Evolutionary conservation across 306 rosid species (phyloP).

Genomic region (Quercus berberidifolia): DNA sequence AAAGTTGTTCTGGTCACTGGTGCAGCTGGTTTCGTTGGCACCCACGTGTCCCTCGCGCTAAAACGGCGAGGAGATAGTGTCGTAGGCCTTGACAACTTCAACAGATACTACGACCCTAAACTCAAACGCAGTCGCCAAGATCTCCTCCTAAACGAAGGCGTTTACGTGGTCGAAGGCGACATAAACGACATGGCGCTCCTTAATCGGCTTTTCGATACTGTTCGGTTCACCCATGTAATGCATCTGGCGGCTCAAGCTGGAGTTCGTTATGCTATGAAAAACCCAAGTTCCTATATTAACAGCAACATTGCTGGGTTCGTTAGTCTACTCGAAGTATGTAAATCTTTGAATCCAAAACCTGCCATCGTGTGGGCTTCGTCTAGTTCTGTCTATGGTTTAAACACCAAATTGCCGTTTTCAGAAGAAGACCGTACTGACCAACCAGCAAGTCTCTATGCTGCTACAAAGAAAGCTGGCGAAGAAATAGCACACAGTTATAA

Average conservation of each 20-base stretch:
- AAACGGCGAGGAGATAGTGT: conserved; percentile 36
- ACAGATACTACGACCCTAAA: conserved; percentile 23
- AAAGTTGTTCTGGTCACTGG: conserved; percentile 32
- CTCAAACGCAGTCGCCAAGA: conserved; percentile 27
- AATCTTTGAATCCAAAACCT: conserved; percentile 35
- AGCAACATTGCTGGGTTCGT: conserved; percentile 43
- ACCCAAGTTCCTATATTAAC: conserved; percentile 31
- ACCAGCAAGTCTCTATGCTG: conserved; percentile 42
- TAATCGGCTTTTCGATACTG: conserved; percentile 17
- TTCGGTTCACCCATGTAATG: conserved; percentile 36
- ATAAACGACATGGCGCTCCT: conserved; percentile 19
- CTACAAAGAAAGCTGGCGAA: conserved; percentile 42
- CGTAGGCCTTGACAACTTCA: conserved; percentile 40
- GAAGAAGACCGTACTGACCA: conserved; percentile 38
- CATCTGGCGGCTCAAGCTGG: conserved; percentile 48
- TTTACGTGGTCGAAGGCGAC: conserved; percentile 32
- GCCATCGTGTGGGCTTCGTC: conserved; percentile 42
- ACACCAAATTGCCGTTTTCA: conserved; percentile 34
- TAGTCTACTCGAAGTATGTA: conserved; percentile 25
- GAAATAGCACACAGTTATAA: conserved; percentile 38
- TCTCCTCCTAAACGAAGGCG: conserved; percentile 13
- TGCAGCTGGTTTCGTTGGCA: conserved; percentile 41
- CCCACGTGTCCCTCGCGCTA: conserved; percentile 32
- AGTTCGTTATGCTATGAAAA: conserved; percentile 36
- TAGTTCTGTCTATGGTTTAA: conserved; percentile 41